phyloP scores from a whole-genome alignment of 768 basidiomycete species.

The Tephrocybe sp. region DNA sequence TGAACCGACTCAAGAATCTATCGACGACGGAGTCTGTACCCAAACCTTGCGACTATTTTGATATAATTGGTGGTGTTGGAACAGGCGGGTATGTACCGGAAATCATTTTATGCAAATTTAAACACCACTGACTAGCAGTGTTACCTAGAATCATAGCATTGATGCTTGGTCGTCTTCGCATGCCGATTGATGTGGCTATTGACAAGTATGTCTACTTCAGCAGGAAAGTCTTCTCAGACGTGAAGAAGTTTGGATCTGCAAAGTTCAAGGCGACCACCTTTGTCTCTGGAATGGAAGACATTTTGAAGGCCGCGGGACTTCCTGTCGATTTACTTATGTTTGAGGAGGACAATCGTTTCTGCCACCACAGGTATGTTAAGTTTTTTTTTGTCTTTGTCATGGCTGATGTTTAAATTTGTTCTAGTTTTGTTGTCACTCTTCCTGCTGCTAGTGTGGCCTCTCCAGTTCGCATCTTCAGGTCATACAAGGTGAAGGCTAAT shows the following conservation, averaged over 20 bases:
- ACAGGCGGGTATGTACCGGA: no score
- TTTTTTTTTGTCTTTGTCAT: no score
- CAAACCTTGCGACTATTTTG: neutral
- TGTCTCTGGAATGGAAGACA: neutral
- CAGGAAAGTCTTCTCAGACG: neutral
- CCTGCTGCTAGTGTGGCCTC: neutral
- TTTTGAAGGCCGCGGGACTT: neutral
- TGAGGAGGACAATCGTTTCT: neutral
- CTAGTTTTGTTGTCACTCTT: neutral
- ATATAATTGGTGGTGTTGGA: neutral
- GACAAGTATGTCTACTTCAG: neutral
- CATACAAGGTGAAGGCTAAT: neutral
- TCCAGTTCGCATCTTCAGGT: neutral
- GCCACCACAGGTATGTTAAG: neutral
- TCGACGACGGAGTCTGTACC: neutral
- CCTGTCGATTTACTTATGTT: neutral
- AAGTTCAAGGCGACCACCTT: neutral
- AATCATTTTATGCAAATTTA: neutral
- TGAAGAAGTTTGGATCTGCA: neutral
- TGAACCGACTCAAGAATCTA: neutral
- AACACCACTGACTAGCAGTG: neutral
- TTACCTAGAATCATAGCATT: neutral
- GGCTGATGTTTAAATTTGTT: no score
- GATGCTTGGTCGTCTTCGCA: neutral
- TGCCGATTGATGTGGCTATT: neutral